A percentile compares a stretch with the other conserved stretches of the same genome.
Evolutionary conservation across 495 filamentous ascomycete species (phyloP).

Genomic region (Diplogelasinospora grovesii): DNA sequence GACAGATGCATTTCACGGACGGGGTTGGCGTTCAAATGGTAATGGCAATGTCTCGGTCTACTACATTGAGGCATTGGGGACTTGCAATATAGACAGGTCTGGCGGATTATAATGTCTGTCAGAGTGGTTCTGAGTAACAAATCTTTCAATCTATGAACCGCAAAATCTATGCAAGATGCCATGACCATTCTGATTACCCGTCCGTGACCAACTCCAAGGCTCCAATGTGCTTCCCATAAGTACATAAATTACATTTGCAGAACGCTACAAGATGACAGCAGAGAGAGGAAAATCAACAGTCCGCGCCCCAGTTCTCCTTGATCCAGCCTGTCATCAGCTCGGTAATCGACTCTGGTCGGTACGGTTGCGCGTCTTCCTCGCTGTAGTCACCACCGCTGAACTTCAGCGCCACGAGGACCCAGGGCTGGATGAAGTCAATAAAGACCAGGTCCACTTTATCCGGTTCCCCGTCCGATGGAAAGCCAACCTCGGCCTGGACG

Average conservation of each 20-base stretch:
- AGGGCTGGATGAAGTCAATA: constrained; percentile 80
- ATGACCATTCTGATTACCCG: too few relatives aligned
- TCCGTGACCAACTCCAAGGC: too few relatives aligned
- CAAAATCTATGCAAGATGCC: too few relatives aligned
- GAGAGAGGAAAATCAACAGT: too few relatives aligned
- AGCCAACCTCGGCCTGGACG: constrained; percentile 58
- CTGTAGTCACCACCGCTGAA: constrained; percentile 58
- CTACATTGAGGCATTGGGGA: too few relatives aligned
- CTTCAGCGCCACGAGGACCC: constrained; percentile 64
- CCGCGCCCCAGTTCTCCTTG: constrained; percentile 61
- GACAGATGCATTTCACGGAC: constrained; percentile 20
- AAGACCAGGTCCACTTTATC: constrained; percentile 80
- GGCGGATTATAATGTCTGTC: too few relatives aligned
- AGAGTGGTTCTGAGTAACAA: too few relatives aligned
- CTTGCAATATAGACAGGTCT: too few relatives aligned
- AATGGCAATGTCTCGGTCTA: too few relatives aligned
- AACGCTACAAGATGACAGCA: background rate
- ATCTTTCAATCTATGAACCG: too few relatives aligned
- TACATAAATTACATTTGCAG: too few relatives aligned
- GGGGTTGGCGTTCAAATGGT: constrained; percentile 13
- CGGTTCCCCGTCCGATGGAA: constrained; percentile 48
- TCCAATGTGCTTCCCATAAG: too few relatives aligned
- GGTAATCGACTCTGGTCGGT: constrained; percentile 66
- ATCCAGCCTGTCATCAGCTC: constrained; percentile 73
- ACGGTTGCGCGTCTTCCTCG: constrained; percentile 53